These are phyloP conservation scores for Cryptococcus wingfieldii DNA, from an alignment of 1,284 basidiomycete species.

Conservation along the genomic window DNA sequence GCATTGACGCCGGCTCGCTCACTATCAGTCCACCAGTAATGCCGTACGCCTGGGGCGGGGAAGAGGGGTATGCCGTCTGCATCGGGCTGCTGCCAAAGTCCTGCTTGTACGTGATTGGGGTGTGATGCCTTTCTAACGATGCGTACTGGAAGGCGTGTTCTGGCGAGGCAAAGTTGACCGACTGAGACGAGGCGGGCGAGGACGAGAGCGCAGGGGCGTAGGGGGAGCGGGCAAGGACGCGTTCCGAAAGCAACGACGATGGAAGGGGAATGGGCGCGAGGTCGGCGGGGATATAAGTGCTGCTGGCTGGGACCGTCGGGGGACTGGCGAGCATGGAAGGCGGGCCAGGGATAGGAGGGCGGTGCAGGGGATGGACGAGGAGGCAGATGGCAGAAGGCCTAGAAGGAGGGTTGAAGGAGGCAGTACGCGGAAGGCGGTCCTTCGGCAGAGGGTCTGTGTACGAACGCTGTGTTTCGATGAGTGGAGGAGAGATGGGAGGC, in stretches of 20 bases:
- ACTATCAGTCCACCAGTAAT: slow-evolving; percentile 23
- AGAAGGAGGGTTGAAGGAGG: too few species aligned
- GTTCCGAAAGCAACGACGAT: too few species aligned
- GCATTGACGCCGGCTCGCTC: slow-evolving; percentile 14
- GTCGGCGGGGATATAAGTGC: neutral
- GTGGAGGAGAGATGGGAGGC: neutral
- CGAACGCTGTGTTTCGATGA: neutral
- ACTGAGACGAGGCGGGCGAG: too few species aligned
- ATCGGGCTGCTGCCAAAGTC: slow-evolving; percentile 10
- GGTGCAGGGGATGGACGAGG: too few species aligned
- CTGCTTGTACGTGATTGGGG: slow-evolving; percentile 6
- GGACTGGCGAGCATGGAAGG: neutral
- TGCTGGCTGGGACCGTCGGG: neutral
- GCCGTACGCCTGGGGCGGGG: slow-evolving; percentile 24
- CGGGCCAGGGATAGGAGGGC: too few species aligned
- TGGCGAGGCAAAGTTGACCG: too few species aligned
- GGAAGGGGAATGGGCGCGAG: neutral
- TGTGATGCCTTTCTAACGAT: slow-evolving; percentile 10
- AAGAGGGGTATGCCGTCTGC: slow-evolving; percentile 22
- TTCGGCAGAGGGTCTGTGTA: too few species aligned
- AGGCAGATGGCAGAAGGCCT: too few species aligned
- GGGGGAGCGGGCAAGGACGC: too few species aligned
- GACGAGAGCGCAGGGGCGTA: too few species aligned
- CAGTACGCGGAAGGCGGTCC: too few species aligned
- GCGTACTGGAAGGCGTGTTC: slow-evolving; percentile 4